Evolutionary conservation across 2,329 filamentous ascomycete genomes (phyloP), one percentile per base, ranked within the genome.

Genomic region (Cladosporium halotolerans): DNA sequence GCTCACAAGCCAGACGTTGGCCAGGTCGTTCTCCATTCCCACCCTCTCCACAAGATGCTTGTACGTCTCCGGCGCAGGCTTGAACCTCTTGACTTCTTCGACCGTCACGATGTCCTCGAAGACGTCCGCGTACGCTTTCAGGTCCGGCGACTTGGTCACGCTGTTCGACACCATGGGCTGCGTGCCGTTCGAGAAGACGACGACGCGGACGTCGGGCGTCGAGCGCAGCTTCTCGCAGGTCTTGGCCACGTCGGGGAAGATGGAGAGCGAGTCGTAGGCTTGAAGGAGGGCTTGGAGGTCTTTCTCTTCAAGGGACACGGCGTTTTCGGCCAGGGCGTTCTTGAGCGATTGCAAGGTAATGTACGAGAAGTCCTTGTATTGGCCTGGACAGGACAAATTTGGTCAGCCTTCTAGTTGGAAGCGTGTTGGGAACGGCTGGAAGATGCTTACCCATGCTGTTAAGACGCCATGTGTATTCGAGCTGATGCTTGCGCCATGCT

Each of bases 391-490:
- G 14, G 36, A 14, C n/a, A 2, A 14, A 39, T 2, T 39, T 14
- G n/a, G 36, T 39, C 23, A 28, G 23, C 23, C 2, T 84, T 88
- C 60, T 23, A 6, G 39, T 44, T 2, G 19, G 19, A 23, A 18
- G 8, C 9, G 9, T 13, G 16, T 11, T 19, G 3, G 11, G 19
- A 3, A 4, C 16, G 19, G 19, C 3, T 44, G 28, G 14, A 11
- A 33, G 5, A n/a, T n/a, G 68, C 72, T 57, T 72, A 86, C 86
- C 78, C 86, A 90, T 90, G 74, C 81, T 84, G 63, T 84, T 89
- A 58, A 85, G 70, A 48, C 86, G 75, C 84, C 84, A 90, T 38
- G 86, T 88, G 62, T 89, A 91, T 68, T 89, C 86, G 8, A 90
- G 73, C 67, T 90, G 86, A 63, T 85, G 85, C 31, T 78, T 77